Evolutionary conservation across 768 basidiomycete genomes (phyloP), one percentile per base, ranked within the genome.

Genomic region (Kwoniella bestiolae): DNA sequence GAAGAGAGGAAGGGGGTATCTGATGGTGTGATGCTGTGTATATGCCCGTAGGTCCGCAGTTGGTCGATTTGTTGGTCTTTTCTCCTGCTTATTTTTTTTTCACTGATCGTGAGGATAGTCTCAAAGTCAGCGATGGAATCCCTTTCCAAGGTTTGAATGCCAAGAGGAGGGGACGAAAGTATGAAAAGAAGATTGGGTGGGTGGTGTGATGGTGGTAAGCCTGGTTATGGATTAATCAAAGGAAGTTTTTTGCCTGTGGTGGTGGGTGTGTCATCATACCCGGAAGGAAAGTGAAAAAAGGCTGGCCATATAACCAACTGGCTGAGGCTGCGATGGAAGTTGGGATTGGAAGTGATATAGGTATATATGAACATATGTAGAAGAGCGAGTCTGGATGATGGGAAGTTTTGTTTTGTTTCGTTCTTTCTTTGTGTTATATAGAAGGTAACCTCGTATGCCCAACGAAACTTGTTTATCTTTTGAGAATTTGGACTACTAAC

Each of bases 391-490:
- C 16, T 50, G 8, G 21, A 50, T 50, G 47, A 26, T 26, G 47
- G 21, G 21, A 50, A 7, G 47, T 8, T 6, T 7, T 6, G 18
- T 7, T 8, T 50, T 8, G 7, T 26, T 18, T 41, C 38, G 38
- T 41, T 18, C 38, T 8, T 41, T 8, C 38, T 8, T 41, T 38
- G 35, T 9, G 35, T 11, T 11, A 41, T 41, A 18, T 3, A 41
- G 18, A 41, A 14, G 38, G 18, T 14, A 41, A 41, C 38, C 38
- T 41, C 35, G 56, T 57, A 53, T 53, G 52, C 52, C 52, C 52
- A 8, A 28, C 23, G 38, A 41, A 41, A 41, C 47, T 28, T 49
- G 47, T 28, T 28, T 28, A 23, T 23, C 47, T 49, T 21, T 11
- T 41, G 38, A 41, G 38, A n/a, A n/a, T n/a, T n/a, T n/a, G n/a